A percentile compares a stretch with the other conserved stretches of the same genome.
Conservation (phyloP, 768 basidiomycete genomes). For the Boletus coccyginus region DNA sequence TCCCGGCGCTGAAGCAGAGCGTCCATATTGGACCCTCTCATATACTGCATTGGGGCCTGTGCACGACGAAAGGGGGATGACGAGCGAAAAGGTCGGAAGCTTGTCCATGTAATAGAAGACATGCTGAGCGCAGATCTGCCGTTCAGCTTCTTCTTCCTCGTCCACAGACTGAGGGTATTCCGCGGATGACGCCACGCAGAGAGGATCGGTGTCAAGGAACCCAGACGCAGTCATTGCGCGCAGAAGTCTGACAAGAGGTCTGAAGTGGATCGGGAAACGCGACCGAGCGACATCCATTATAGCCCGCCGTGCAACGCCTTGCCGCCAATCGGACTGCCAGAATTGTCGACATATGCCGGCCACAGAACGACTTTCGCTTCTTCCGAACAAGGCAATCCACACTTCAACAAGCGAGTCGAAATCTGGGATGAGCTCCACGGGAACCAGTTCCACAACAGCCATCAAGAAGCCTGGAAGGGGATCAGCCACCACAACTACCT, state of each 20-base stretch:
- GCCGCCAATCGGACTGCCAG: slow-evolving; percentile 77
- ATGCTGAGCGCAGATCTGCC: slow-evolving; percentile 58
- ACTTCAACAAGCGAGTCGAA: slow-evolving; percentile 70
- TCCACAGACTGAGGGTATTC: slow-evolving; percentile 43
- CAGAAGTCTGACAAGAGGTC: slow-evolving; percentile 66
- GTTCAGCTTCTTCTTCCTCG: slow-evolving; percentile 42
- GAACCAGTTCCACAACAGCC: slow-evolving; percentile 68
- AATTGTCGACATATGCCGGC: slow-evolving; percentile 74
- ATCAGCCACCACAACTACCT: neutral
- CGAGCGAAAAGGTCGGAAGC: slow-evolving; percentile 72
- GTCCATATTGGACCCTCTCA: slow-evolving; percentile 61
- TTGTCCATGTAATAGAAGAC: slow-evolving; percentile 76
- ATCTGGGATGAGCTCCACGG: slow-evolving; percentile 74
- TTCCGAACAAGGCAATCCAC: slow-evolving; percentile 78
- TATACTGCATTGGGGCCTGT: slow-evolving; percentile 69
- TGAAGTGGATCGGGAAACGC: slow-evolving; percentile 79
- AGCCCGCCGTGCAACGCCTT: slow-evolving; percentile 65
- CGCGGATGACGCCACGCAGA: slow-evolving; percentile 45
- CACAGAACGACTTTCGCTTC: slow-evolving; percentile 60
- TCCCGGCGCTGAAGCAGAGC: slow-evolving; percentile 45
- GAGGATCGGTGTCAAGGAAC: slow-evolving; percentile 70
- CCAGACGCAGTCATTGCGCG: slow-evolving; percentile 76
- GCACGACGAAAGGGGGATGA: slow-evolving; percentile 61
- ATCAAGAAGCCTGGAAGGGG: slow-evolving; percentile 63
- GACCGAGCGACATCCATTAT: slow-evolving; percentile 80